A percentile compares a stretch with the other conserved stretches of the same genome.
phyloP scores from a whole-genome alignment of 129 eudicot species.

The Scalesia atractyloides region DNA sequence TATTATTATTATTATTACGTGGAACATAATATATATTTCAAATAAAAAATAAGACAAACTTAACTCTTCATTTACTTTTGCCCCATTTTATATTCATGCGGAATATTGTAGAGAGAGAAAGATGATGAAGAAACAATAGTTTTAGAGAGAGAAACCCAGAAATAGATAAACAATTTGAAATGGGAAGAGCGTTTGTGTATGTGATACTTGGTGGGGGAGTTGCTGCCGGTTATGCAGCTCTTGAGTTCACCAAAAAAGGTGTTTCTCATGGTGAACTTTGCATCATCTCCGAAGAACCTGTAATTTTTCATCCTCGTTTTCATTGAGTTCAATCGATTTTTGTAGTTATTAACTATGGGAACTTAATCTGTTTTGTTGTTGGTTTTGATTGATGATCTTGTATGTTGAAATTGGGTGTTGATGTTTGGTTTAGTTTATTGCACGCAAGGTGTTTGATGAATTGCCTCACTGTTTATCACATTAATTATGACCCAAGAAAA shows the following conservation, averaged over 20 bases:
- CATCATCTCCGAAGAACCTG: conserved; percentile 96
- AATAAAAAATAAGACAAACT: background rate
- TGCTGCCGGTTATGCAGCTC: conserved; percentile 98
- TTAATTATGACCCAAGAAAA: background rate
- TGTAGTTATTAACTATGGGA: background rate
- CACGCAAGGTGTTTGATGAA: conserved; percentile 35
- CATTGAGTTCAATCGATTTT: conserved; percentile 6
- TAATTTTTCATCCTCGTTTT: conserved; percentile 31
- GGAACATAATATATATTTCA: background rate
- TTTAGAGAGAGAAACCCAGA: background rate
- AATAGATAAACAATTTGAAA: conserved; percentile 43
- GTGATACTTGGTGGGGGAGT: conserved; percentile 97
- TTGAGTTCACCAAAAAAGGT: conserved; percentile 78
- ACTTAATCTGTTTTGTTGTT: background rate
- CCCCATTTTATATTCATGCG: background rate
- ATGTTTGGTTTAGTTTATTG: conserved; percentile 32
- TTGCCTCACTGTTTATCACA: conserved; percentile 14
- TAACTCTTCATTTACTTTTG: background rate
- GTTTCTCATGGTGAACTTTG: conserved; percentile 93
- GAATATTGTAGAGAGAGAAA: conserved; percentile 24
- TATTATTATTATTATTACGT: background rate
- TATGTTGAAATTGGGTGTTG: conserved; percentile 10
- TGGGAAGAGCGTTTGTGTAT: conserved; percentile 94
- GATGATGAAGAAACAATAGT: background rate
- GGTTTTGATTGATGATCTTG: conserved; percentile 12